Evolutionary conservation across 2,329 filamentous ascomycete species (phyloP), one percentile per base, ranked within the genome.

Genomic region (Ascosphaera aggregata): DNA sequence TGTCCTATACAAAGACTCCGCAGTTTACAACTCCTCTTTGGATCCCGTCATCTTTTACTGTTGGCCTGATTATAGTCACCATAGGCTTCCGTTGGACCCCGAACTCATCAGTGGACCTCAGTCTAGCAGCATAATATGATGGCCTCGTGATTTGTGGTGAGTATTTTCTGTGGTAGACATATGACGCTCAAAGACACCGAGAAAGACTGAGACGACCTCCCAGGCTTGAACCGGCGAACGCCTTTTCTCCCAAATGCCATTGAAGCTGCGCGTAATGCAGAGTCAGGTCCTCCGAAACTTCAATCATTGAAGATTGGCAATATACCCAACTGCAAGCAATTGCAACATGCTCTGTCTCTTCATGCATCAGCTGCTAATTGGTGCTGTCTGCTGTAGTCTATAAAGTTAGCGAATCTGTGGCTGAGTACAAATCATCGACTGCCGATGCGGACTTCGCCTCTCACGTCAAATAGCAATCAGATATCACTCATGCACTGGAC

Each of bases 281-380:
- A 61, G 8, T 45, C 45, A 1, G 47, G 54, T n/a, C 64, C 70
- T 9, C 44, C 43, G 3, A 71, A 68, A 43, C 48, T 71, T 9
- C 52, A 63, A 15, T 64, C 67, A 2, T 65, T 71, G 24, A 67
- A 72, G 46, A 53, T 71, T 1, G 67, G 67, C 1, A 71, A 71
- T 45, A 67, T 71, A 40, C 67, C 68, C 2, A 64, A 70, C 43
- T 68, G 65, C 67, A 46, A 44, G 60, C 42, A 16, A 8, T 15
- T 18, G 16, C 11, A 2, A 18, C 37, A 8, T 20, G 18, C 37
- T 18, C 18, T 38, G 16, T 22, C 32, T 4, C 38, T 7, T 27
- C 22, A 27, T 27, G 22, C 7, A 27, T 7, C 13, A 7, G 7
- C 22, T 27, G 22, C 22, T 27, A 27, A 27, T 27, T 27, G 7